These are phyloP conservation scores for Agmasoma carcini DNA, from an alignment of 371 early-diverging fungal genomes.

Conservation along the genomic window DNA sequence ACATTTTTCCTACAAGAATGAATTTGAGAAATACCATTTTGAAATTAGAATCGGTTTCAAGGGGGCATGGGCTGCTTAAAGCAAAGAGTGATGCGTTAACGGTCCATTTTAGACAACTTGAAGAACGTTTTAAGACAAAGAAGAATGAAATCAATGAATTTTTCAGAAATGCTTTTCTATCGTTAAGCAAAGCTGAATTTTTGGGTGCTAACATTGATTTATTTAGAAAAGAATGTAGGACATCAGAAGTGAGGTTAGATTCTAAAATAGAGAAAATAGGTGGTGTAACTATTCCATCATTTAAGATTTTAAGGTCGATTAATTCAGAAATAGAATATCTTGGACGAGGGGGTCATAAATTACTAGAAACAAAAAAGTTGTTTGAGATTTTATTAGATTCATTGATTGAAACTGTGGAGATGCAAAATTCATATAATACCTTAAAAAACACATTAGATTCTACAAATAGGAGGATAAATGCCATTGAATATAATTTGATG, in stretches of 20 bases:
- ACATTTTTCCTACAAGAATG: slow-evolving; percentile 58
- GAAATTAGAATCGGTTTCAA: slow-evolving; percentile 86
- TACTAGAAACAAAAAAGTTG: slow-evolving; percentile 74
- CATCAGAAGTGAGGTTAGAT: slow-evolving; percentile 28
- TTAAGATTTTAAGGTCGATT: slow-evolving; percentile 22
- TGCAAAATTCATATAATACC: slow-evolving; percentile 73
- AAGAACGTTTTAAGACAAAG: slow-evolving; percentile 74
- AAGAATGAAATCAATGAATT: slow-evolving; percentile 71
- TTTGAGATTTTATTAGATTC: slow-evolving; percentile 77
- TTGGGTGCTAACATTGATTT: slow-evolving; percentile 72
- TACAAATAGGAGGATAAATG: slow-evolving; percentile 95
- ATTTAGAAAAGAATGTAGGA: slow-evolving; percentile 36
- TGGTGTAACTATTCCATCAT: slow-evolving; percentile 35
- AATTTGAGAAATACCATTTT: slow-evolving; percentile 76
- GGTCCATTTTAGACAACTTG: slow-evolving; percentile 74
- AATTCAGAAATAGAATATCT: slow-evolving; percentile 60
- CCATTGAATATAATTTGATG: slow-evolving; percentile 92
- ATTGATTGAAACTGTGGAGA: slow-evolving; percentile 76
- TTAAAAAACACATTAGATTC: slow-evolving; percentile 90
- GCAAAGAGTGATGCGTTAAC: slow-evolving; percentile 74
- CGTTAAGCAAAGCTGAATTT: slow-evolving; percentile 86
- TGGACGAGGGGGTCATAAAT: slow-evolving; percentile 85
- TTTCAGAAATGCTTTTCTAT: slow-evolving; percentile 86
- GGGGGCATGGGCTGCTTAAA: slow-evolving; percentile 72
- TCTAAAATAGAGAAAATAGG: slow-evolving; percentile 26